Percentiles rank a stretch among this genome's conserved stretches.
Conservation (phyloP, 805 yeast species). For the Wickerhamiella alocasiicola region DNA sequence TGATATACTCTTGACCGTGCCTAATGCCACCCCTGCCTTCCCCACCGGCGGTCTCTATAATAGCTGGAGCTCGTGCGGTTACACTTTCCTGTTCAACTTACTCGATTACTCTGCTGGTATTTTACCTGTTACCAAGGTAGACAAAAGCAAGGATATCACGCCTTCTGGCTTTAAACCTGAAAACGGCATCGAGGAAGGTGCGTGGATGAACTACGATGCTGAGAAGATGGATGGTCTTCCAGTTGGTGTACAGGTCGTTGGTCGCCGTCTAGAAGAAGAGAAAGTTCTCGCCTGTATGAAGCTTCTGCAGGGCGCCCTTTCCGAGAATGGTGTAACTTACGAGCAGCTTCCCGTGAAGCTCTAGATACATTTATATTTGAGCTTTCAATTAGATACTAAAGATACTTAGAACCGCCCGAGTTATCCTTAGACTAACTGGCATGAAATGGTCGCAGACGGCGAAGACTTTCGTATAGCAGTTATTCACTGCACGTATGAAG, state of each 20-base stretch:
- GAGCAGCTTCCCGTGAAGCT: constrained; percentile 1
- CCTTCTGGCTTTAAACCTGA: constrained; percentile 24
- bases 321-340: constrained; percentile 1
- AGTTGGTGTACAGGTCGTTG: constrained; percentile 52
- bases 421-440: too few relatives aligned
- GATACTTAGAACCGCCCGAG: too few relatives aligned
- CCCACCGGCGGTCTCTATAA: constrained; percentile 29
- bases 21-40: constrained; percentile 35
- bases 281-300: constrained; percentile 40
- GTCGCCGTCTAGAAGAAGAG: constrained; percentile 51
- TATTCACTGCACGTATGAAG: too few relatives aligned
- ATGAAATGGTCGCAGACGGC: too few relatives aligned
- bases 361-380: too few relatives aligned
- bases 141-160: constrained; percentile 27
- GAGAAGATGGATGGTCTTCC: constrained; percentile 47
- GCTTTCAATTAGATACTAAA: too few relatives aligned
- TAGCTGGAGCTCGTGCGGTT: constrained; percentile 33
- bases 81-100: constrained; percentile 44
- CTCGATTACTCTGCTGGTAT: constrained; percentile 46
- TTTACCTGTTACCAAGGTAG: constrained; percentile 48
- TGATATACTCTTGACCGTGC: constrained; percentile 30
- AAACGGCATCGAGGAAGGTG: constrained; percentile 34
- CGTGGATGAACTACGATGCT: constrained; percentile 38
- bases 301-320: constrained; percentile 25
- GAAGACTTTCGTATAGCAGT: too few relatives aligned